Conservation (phyloP, 164 flowering plant species). For the Akebia trifoliata region DNA sequence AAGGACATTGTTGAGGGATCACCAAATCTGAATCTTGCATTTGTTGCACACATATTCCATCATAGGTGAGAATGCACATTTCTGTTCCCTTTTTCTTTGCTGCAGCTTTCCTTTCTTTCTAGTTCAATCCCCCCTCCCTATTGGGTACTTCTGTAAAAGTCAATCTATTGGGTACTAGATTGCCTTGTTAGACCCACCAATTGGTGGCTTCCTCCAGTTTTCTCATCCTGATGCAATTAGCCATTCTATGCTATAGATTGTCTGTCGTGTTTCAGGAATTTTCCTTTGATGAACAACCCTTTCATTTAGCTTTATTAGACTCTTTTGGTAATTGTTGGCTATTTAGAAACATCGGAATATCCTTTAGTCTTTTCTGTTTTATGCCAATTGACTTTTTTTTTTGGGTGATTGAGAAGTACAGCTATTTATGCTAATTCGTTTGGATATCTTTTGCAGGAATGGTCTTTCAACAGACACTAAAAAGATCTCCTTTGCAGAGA, state of each 20-base stretch:
- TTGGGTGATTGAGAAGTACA: neutral
- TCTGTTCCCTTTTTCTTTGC: neutral
- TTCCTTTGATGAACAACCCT: no score
- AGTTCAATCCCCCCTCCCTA: no score
- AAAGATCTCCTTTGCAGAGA: conserved; percentile 76
- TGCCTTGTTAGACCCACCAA: neutral
- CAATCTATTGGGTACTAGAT: neutral
- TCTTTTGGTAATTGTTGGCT: conserved; percentile 2
- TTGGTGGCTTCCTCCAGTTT: neutral
- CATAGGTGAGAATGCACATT: conserved; percentile 45
- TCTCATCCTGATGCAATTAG: neutral
- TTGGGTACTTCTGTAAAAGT: neutral
- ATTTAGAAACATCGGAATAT: neutral
- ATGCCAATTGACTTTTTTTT: neutral
- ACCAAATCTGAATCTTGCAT: conserved; percentile 83
- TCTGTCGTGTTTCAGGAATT: no score
- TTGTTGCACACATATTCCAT: conserved; percentile 90
- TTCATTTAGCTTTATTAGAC: no score
- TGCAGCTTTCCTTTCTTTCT: neutral
- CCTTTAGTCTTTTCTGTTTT: neutral
- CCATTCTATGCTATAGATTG: neutral
- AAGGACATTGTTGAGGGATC: conserved; percentile 88
- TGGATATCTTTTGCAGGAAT: conserved; percentile 45
- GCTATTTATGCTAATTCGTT: neutral
- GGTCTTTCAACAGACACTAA: conserved; percentile 67